These are phyloP conservation scores for Cerioporus squamosus DNA, from an alignment of 1,284 basidiomycete genomes.

Conservation along the genomic window DNA sequence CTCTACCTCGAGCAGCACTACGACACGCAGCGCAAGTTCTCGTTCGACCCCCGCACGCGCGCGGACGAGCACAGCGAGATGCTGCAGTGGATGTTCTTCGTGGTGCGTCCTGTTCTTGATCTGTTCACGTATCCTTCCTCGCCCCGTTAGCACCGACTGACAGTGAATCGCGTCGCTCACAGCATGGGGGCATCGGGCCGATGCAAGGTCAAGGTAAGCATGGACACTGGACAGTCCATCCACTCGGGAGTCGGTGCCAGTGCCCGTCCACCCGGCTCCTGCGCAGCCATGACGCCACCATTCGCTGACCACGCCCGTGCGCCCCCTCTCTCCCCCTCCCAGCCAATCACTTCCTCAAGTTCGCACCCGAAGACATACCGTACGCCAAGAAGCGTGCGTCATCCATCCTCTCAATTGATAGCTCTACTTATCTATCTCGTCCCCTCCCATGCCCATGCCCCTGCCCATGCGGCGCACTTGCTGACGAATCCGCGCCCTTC, in stretches of 20 bases:
- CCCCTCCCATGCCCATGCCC: not conserved
- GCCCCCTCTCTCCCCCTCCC: not conserved
- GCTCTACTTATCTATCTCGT: not conserved
- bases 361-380: slow-evolving; percentile 58
- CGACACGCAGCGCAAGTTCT: slow-evolving; percentile 49
- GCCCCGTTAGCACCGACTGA: too few relatives aligned
- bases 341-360: slow-evolving; percentile 58
- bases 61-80: slow-evolving; percentile 51
- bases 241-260: not conserved
- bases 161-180: slow-evolving; percentile 3
- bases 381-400: slow-evolving; percentile 61
- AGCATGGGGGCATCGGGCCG: slow-evolving; percentile 71
- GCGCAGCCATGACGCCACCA: slow-evolving; percentile 1
- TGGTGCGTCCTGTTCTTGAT: slow-evolving; percentile 40
- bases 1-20: slow-evolving; percentile 57
- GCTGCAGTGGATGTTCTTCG: slow-evolving; percentile 81
- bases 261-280: not conserved
- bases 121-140: not conserved
- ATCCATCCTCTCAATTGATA: too few relatives aligned
- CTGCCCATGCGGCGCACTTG: not conserved
- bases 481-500: not conserved
- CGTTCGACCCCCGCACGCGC: slow-evolving; percentile 42
- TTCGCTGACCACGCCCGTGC: not conserved
- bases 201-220: slow-evolving; percentile 67
- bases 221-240: not conserved